Evolutionary conservation across 805 yeast species (phyloP).

Genomic region (Tetrapisispora taiwanensis): DNA sequence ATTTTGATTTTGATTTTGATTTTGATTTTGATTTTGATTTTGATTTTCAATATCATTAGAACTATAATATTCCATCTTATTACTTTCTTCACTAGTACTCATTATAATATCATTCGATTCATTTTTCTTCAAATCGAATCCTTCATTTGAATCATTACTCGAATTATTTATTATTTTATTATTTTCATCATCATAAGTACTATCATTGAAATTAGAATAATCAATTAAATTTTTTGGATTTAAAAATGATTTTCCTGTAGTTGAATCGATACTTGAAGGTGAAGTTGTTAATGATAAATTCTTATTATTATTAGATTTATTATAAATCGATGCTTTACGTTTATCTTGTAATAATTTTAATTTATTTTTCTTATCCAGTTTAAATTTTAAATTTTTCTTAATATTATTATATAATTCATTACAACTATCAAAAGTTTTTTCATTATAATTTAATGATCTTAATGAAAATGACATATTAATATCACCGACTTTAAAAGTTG

Average conservation of each 20-base stretch:
- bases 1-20: not conserved
- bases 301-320: not conserved
- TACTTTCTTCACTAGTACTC: not conserved
- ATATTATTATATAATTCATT: constrained; percentile 16
- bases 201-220: too few relatives aligned
- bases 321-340: not conserved
- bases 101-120: not conserved
- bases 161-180: not conserved
- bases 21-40: constrained; percentile 2
- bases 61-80: not conserved
- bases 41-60: not conserved
- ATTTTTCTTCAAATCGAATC: not conserved
- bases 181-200: too few relatives aligned
- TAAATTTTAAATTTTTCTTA: not conserved
- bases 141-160: not conserved
- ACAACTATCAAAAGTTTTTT: constrained; percentile 15
- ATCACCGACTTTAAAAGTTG: constrained; percentile 15
- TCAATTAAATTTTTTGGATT: too few relatives aligned
- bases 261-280: too few relatives aligned
- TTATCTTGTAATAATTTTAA: not conserved
- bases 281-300: too few relatives aligned
- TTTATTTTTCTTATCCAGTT: constrained; percentile 1
- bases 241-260: too few relatives aligned
- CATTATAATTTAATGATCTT: constrained; percentile 9
- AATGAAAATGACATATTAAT: constrained; percentile 18